These are phyloP conservation scores for Flaveria ramosissima DNA, from an alignment of 129 eudicot genomes.

Conservation along the genomic window DNA sequence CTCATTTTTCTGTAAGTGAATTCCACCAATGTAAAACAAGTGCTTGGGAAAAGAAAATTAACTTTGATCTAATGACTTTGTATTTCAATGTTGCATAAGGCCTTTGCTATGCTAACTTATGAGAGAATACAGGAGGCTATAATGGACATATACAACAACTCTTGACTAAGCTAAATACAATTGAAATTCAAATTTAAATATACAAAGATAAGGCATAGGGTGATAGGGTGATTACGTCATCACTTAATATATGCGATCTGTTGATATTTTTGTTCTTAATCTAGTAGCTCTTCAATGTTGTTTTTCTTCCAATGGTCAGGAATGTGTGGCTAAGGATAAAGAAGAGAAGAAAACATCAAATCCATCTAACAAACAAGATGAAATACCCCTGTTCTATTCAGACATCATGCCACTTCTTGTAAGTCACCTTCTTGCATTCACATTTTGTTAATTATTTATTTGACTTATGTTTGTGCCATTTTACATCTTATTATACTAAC, in stretches of 20 bases:
- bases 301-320: constrained; percentile 44
- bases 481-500: constrained; percentile 3
- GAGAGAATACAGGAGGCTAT: too few relatives aligned
- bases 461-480: constrained; percentile 9
- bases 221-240: too few relatives aligned
- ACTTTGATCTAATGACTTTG: not conserved
- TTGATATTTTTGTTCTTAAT: constrained; percentile 4
- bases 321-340: constrained; percentile 68
- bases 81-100: not conserved
- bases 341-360: constrained; percentile 57
- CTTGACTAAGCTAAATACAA: too few relatives aligned
- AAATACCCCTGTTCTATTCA: constrained; percentile 71
- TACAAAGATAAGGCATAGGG: too few relatives aligned
- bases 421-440: constrained; percentile 29
- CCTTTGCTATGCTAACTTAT: too few relatives aligned
- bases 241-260: too few relatives aligned
- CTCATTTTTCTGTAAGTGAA: not conserved
- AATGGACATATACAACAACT: too few relatives aligned
- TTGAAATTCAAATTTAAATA: too few relatives aligned
- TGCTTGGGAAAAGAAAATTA: constrained; percentile 14
- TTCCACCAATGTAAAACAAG: not conserved
- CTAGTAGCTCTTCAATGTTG: constrained; percentile 7
- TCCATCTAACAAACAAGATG: constrained; percentile 55
- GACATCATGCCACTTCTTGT: constrained; percentile 96
- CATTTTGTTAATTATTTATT: not conserved